A percentile compares a stretch with the other conserved stretches of the same genome.
phyloP scores from a whole-genome alignment of 106 monocot genomes.

The Amphibolis antarctica region DNA sequence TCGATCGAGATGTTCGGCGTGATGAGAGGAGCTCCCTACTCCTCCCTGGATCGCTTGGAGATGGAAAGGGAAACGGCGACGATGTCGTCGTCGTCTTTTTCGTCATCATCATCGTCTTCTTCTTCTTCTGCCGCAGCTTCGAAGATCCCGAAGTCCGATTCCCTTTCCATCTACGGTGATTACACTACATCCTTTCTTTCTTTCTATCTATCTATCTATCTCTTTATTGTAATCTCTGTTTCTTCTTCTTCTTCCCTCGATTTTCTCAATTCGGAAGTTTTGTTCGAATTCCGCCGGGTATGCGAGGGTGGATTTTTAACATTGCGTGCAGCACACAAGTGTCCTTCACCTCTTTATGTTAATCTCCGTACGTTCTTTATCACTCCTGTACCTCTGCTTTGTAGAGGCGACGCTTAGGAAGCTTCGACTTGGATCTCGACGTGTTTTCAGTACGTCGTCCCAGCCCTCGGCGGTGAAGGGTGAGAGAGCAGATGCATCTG shows the following conservation, averaged over 20 bases:
- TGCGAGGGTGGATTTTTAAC: no score
- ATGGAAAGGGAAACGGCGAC: slow-evolving; percentile 2
- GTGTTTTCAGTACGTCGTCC: background rate
- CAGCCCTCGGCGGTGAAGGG: background rate
- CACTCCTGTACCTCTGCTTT: background rate
- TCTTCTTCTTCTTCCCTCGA: no score
- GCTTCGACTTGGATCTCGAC: slow-evolving; percentile 6
- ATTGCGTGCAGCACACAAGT: no score
- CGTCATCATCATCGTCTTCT: no score
- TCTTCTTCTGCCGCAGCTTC: background rate
- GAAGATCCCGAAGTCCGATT: slow-evolving; percentile 8
- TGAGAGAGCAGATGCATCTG: background rate
- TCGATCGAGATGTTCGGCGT: no score
- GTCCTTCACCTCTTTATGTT: background rate
- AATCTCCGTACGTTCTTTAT: background rate
- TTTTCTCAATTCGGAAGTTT: no score
- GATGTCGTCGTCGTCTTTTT: no score
- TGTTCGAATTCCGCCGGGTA: no score
- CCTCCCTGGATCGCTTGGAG: slow-evolving; percentile 9
- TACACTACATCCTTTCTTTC: background rate
- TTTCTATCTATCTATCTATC: background rate
- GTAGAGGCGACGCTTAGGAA: slow-evolving; percentile 1
- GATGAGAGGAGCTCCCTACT: background rate
- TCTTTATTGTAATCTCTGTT: background rate
- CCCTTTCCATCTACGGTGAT: slow-evolving; percentile 7